Evolutionary conservation across 2,329 filamentous ascomycete genomes (phyloP).

Genomic region (Trichoderma sp.): DNA sequence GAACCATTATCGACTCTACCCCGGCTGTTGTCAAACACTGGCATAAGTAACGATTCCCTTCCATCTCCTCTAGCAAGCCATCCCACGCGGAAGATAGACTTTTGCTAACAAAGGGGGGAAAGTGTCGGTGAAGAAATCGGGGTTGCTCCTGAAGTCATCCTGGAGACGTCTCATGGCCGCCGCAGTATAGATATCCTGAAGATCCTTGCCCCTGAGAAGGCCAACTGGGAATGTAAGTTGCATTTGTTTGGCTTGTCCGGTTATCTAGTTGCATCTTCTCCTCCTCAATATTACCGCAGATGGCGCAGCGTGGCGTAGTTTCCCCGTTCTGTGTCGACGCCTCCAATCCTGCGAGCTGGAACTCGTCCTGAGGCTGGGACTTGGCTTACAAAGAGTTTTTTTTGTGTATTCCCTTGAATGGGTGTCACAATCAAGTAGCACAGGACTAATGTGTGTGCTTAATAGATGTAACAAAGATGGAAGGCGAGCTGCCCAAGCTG

Average conservation of each 20-base stretch:
- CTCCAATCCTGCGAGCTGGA: not conserved
- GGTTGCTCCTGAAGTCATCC: slow-evolving; percentile 78
- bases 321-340: not conserved
- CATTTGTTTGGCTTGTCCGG: not conserved
- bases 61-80: not conserved
- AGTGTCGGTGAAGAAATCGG: slow-evolving; percentile 82
- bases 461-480: slow-evolving; percentile 74
- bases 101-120: slow-evolving; percentile 11
- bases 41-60: slow-evolving; percentile 53
- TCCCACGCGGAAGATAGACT: not conserved
- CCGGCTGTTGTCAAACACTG: slow-evolving; percentile 75
- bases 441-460: not conserved
- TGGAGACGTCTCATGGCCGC: slow-evolving; percentile 87
- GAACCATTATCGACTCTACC: slow-evolving; percentile 81
- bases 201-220: slow-evolving; percentile 77
- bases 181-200: slow-evolving; percentile 83
- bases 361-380: not conserved
- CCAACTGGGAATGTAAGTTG: slow-evolving; percentile 86
- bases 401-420: not conserved
- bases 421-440: not conserved
- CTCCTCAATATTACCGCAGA: not conserved
- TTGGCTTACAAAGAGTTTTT: not conserved
- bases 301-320: not conserved
- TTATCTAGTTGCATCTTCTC: not conserved
- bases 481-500: slow-evolving; percentile 72